Base-by-base conservation (phyloP, 345 rosid genomes). In the Carallia brachiata region DNA sequence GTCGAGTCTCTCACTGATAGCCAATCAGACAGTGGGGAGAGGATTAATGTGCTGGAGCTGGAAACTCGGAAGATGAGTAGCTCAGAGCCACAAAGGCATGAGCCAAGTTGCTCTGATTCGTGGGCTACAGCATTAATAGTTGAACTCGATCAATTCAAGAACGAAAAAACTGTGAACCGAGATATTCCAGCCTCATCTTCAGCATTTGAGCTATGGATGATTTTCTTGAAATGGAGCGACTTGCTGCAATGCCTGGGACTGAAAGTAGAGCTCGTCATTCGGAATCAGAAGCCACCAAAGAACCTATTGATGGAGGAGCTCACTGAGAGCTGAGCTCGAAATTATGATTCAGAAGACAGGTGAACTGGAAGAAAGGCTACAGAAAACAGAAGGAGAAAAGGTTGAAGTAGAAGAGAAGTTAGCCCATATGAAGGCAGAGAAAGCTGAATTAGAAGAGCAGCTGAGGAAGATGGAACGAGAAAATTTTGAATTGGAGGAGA, bases 201-300 rank as follows among this genome's bases (percentile, higher is more conserved):
- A 52, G 85, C 86, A 55, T 79, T 87, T 47, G 84, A 85, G 81
- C 88, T 95, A 87, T 95, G 99, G 97, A 91, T 79, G 99, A 94
- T 76, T 94, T 94, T 82, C 90, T 94, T 19, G 98, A 94, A 83
- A 91, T 94, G 96, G 77, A 73, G 32, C 83, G 79, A 53, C 93
- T 94, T 80, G 93, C 86, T 67, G 89, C 96, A 23, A 74, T 89
- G 80, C 82, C 92, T 7, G 85, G 81, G 80, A 75, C 71, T 73
- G 75, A 73, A 69, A 83, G 63, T 60, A 77, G 69, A 27, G 79
- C 66, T 15, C 55, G 36, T 69, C 50, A 71, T 8, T 65, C 70
- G 40, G 84, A 81, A 68, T 76, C 90, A 52, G 81, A 70, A 55
- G 79, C 77, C 61, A 59, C 75, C 50, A 81, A 79, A 68, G 81